Evolutionary conservation across 2,329 filamentous ascomycete genomes (phyloP).

Genomic region (Penicillium concentricum): DNA sequence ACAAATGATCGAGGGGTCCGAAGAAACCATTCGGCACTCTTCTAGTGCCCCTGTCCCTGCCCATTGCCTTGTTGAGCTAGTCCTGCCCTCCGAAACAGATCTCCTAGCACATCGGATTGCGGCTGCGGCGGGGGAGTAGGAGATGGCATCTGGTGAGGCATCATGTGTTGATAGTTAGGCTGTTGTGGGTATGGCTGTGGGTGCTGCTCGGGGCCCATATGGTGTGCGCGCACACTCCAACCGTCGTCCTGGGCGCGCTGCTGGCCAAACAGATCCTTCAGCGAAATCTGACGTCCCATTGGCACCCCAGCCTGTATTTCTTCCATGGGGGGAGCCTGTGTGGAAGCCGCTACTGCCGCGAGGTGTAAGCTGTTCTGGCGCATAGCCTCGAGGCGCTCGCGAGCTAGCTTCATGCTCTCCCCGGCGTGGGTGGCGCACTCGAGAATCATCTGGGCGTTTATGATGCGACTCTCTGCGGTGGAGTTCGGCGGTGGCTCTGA

Average conservation of each 20-base stretch:
- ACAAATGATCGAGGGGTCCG: background rate
- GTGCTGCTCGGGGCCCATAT: constrained; percentile 22
- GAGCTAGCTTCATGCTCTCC: constrained; percentile 47
- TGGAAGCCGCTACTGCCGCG: constrained; percentile 30
- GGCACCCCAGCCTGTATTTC: constrained; percentile 43
- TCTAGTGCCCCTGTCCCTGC: constrained; percentile 17
- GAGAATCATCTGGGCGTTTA: constrained; percentile 55
- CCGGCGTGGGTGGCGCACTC: constrained; percentile 56
- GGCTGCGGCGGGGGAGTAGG: constrained; percentile 18
- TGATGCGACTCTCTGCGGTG: constrained; percentile 51
- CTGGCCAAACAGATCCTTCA: constrained; percentile 56
- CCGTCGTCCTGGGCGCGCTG: constrained; percentile 53
- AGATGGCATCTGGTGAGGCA: constrained; percentile 9
- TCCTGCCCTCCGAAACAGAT: constrained; percentile 46
- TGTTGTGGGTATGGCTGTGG: constrained; percentile 11
- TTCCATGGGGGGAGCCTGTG: constrained; percentile 33
- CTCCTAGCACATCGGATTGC: constrained; percentile 39
- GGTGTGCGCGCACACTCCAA: constrained; percentile 52
- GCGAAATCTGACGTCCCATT: constrained; percentile 54
- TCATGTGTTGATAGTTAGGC: constrained; percentile 8
- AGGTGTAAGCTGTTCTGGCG: constrained; percentile 34
- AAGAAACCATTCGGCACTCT: background rate
- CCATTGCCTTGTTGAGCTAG: constrained; percentile 30
- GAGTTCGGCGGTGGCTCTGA: constrained; percentile 57
- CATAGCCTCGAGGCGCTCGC: constrained; percentile 38